Evolutionary conservation across 2,329 filamentous ascomycete genomes (phyloP).

Genomic region (Cladophialophora immunda): DNA sequence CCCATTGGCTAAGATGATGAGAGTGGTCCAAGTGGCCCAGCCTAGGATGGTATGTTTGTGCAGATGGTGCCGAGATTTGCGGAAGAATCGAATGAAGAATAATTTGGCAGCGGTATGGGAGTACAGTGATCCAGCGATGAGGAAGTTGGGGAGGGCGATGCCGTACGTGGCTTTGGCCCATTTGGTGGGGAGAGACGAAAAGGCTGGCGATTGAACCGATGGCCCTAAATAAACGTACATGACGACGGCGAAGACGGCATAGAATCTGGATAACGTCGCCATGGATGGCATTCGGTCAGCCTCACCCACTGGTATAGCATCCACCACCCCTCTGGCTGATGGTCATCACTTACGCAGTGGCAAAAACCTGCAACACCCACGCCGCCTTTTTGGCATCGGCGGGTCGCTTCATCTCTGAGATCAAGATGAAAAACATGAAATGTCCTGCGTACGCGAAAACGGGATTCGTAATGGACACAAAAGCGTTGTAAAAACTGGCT

Average conservation of each 20-base stretch:
- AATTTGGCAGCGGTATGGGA: conserved; percentile 62
- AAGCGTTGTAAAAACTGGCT: conserved; percentile 55
- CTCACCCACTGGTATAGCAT: background rate
- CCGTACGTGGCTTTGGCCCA: conserved; percentile 64
- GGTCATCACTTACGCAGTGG: conserved; percentile 47
- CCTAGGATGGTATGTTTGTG: conserved; percentile 58
- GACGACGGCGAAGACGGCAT: conserved; percentile 60
- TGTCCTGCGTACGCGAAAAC: conserved; percentile 64
- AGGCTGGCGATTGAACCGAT: conserved; percentile 57
- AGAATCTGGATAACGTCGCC: conserved; percentile 46
- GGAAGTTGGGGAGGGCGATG: conserved; percentile 53
- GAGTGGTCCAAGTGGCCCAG: conserved; percentile 58
- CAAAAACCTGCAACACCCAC: conserved; percentile 59
- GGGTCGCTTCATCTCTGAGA: conserved; percentile 63
- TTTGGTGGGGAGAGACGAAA: conserved; percentile 55
- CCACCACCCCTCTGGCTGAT: background rate
- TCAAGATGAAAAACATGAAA: conserved; percentile 64
- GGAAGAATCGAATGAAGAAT: conserved; percentile 42
- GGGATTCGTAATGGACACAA: conserved; percentile 60
- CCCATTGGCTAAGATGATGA: conserved; percentile 58
- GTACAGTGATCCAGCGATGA: conserved; percentile 61
- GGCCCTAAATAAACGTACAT: conserved; percentile 61
- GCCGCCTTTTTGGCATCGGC: conserved; percentile 62
- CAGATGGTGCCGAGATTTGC: conserved; percentile 48
- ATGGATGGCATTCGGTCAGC: background rate